Conservation (phyloP, 1,139 yeast species). For the Kurtzmaniella quercitrusa region DNA sequence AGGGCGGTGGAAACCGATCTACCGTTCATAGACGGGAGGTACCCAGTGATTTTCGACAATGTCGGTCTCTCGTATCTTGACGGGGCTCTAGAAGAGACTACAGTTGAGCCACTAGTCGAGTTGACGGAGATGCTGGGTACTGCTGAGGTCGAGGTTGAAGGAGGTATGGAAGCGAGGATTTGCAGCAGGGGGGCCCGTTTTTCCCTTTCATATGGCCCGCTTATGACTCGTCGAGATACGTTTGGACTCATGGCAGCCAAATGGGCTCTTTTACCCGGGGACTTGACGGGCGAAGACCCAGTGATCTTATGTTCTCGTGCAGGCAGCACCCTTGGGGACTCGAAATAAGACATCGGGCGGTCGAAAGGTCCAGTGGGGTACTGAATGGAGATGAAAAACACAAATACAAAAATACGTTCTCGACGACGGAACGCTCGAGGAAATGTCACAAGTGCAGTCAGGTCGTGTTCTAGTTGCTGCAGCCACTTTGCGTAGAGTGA, state of each 20-base stretch:
- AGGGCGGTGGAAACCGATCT: constrained; percentile 19
- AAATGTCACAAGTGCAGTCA: neutral
- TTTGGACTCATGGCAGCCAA: constrained; percentile 43
- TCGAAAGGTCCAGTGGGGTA: neutral
- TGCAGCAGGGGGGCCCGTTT: neutral
- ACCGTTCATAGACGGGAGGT: constrained; percentile 13
- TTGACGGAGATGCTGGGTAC: constrained; percentile 2
- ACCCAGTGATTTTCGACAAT: constrained; percentile 10
- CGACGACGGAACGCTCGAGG: neutral
- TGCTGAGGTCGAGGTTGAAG: constrained; percentile 5
- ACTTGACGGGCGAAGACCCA: constrained; percentile 7
- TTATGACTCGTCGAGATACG: constrained; percentile 28
- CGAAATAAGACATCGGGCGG: neutral
- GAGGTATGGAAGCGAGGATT: neutral
- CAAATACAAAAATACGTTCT: neutral
- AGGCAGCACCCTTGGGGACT: neutral
- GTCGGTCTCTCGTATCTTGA: constrained; percentile 15
- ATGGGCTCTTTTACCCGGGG: constrained; percentile 30
- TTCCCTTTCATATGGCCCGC: constrained; percentile 14
- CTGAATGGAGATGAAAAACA: neutral
- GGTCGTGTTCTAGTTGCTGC: neutral
- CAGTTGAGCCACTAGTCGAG: constrained; percentile 1
- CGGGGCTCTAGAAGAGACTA: neutral
- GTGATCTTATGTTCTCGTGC: neutral
- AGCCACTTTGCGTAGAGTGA: neutral